Base-by-base conservation (phyloP, 345 rosid genomes). In the Brassica nigra region DNA sequence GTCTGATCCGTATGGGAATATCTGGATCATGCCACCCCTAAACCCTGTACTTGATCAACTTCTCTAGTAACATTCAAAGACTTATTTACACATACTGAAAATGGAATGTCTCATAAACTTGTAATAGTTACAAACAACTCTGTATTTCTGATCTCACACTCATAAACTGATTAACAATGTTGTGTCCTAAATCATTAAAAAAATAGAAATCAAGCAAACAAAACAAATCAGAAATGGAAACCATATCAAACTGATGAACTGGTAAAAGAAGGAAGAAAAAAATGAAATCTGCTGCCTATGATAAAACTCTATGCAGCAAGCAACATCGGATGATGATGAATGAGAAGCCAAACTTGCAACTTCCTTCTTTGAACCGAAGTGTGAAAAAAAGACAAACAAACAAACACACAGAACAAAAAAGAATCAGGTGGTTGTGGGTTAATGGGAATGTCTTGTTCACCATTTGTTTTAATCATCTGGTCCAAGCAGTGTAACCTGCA, bases 401-500 rank as follows among this genome's bases (percentile, higher is more conserved):
- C 74, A 78, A 76, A 18, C 80, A 79, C 68, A 71, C 80, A 76
- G 74, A 76, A 66, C 69, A 76, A 76, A 12, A 20, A 64, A 71
- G 18, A 44, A 74, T 75, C 76, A 80, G 59, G 49, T 49, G 66
- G 78, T 76, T 65, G 64, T 69, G 64, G 59, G 62, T 62, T 62
- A 62, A 66, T 81, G 69, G 47, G 66, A 58, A 2, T 65, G 33
- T 66, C 63, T 57, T 68, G 34, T 30, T 71, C 77, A 81, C 30
- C 68, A 55, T 10, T 58, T 29, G 58, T 52, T 81, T 47, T 34
- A 81, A 30, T 91, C 99, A 14, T 88, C 98, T 27, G 99, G 92
- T 15, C 99, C 99, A 12, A 86, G 90, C 44, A 95, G 88, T 83
- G 86, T 82, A 14, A 89, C 92, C 99, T 95, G 96, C 80, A 76